Percentiles rank a stretch among this genome's conserved stretches.
Conservation (phyloP, 2,329 filamentous ascomycete genomes). For the Ilyonectria sp. region DNA sequence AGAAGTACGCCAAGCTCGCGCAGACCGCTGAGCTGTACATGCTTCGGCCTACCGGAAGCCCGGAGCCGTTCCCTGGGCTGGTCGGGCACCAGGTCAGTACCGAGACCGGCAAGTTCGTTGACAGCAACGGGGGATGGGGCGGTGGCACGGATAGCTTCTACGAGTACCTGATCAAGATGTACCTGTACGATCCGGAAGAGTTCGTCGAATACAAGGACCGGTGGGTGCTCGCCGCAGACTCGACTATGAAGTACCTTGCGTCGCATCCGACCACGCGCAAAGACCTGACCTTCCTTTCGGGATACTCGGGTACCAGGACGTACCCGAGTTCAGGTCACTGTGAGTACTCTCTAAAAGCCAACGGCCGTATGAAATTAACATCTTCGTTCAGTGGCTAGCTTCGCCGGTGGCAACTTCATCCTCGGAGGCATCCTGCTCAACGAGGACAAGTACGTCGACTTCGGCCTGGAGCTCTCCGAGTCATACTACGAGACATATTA, state of each 20-base stretch:
- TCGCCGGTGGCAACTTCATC: constrained; percentile 88
- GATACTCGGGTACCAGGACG: constrained; percentile 64
- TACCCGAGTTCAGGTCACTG: constrained; percentile 65
- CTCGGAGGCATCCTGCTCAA: constrained; percentile 81
- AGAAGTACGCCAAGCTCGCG: constrained; percentile 75
- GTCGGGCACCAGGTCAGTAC: constrained; percentile 79
- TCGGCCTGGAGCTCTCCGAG: constrained; percentile 80
- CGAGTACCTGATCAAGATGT: constrained; percentile 95
- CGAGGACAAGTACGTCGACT: constrained; percentile 77
- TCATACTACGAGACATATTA: constrained; percentile 83
- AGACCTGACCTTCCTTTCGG: constrained; percentile 80
- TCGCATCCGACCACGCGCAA: constrained; percentile 77
- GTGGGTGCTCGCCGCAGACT: constrained; percentile 84
- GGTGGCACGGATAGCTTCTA: constrained; percentile 87
- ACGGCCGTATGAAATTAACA: constrained; percentile 46
- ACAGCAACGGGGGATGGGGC: constrained; percentile 81
- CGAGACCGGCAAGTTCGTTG: constrained; percentile 75
- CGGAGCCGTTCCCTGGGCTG: constrained; percentile 83
- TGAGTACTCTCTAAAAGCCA: constrained; percentile 49
- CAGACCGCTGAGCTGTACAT: constrained; percentile 80
- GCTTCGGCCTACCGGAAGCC: constrained; percentile 66
- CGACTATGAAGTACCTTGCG: constrained; percentile 79
- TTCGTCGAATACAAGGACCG: constrained; percentile 79
- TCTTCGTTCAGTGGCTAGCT: constrained; percentile 70
- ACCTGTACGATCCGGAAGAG: constrained; percentile 78